A percentile compares a stretch with the other conserved stretches of the same genome.
Evolutionary conservation across 306 rosid genomes (phyloP).

Genomic region (Phaseolus lunatus): DNA sequence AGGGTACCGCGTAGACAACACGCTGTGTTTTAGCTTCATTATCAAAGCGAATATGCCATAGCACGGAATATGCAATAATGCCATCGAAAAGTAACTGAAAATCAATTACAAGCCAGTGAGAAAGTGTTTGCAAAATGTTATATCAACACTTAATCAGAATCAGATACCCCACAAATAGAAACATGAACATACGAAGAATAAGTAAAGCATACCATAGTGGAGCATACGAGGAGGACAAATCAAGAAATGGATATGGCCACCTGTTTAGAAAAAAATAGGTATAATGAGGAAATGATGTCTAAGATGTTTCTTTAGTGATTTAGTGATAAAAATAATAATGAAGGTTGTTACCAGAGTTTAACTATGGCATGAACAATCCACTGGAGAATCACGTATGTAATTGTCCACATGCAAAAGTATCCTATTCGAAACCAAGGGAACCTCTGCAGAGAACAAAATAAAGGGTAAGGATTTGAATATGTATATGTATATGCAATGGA

Average conservation of each 20-base stretch:
- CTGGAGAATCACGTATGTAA: slow-evolving; percentile 75
- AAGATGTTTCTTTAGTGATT: neutral
- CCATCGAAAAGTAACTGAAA: slow-evolving; percentile 85
- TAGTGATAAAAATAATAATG: neutral
- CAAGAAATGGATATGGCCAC: slow-evolving; percentile 99
- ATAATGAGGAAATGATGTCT: slow-evolving; percentile 29
- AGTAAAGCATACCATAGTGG: slow-evolving; percentile 73
- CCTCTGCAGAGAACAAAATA: slow-evolving; percentile 56
- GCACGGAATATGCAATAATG: slow-evolving; percentile 89
- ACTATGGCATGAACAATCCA: slow-evolving; percentile 87
- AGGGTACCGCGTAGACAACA: slow-evolving; percentile 67
- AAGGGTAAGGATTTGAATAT: slow-evolving; percentile 37
- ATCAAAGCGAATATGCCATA: slow-evolving; percentile 80
- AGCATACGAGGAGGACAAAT: slow-evolving; percentile 78
- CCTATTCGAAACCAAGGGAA: slow-evolving; percentile 98
- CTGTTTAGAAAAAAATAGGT: slow-evolving; percentile 50
- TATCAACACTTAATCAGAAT: slow-evolving; percentile 24
- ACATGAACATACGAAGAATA: neutral
- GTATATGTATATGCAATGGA: neutral
- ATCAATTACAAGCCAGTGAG: slow-evolving; percentile 40
- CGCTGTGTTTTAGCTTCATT: slow-evolving; percentile 79
- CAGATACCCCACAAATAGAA: neutral
- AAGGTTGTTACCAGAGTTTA: slow-evolving; percentile 70
- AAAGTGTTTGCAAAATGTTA: slow-evolving; percentile 41
- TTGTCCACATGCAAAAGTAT: slow-evolving; percentile 91